phyloP scores from a whole-genome alignment of 1,139 yeast species.

The Eremothecium gossypii region DNA sequence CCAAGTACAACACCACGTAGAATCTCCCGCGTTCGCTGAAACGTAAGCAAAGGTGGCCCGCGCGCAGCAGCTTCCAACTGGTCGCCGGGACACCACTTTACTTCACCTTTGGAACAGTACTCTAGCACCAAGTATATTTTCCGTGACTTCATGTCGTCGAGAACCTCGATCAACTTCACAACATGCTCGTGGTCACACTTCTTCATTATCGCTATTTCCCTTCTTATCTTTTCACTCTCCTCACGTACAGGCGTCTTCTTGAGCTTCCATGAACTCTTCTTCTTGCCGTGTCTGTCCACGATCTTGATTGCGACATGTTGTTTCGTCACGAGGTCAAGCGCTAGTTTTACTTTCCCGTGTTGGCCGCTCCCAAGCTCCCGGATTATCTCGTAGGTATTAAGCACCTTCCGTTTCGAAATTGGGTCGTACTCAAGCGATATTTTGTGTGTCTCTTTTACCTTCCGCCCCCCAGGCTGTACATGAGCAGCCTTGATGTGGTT shows the following conservation, averaged over 20 bases:
- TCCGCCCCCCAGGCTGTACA: conserved; percentile 8
- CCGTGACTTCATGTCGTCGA: conserved; percentile 75
- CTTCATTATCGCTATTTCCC: conserved; percentile 94
- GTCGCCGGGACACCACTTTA: conserved; percentile 53
- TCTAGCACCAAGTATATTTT: conserved; percentile 89
- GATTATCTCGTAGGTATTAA: conserved; percentile 85
- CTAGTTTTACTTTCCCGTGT: conserved; percentile 94
- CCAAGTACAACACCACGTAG: conserved; percentile 86
- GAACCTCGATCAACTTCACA: conserved; percentile 75
- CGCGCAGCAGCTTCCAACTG: conserved; percentile 37
- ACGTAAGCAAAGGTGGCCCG: conserved; percentile 53
- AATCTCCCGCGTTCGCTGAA: conserved; percentile 57
- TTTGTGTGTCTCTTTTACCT: conserved; percentile 75
- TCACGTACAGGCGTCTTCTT: conserved; percentile 11
- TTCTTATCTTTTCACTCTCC: conserved; percentile 51
- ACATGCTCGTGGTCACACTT: conserved; percentile 88
- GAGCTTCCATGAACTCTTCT: conserved; percentile 19
- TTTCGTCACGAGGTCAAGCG: conserved; percentile 58
- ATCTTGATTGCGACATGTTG: conserved; percentile 88
- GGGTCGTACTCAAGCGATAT: conserved; percentile 87
- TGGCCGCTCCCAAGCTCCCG: conserved; percentile 90
- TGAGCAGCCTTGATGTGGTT: conserved; percentile 23
- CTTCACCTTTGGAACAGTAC: conserved; percentile 86
- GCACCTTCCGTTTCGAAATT: conserved; percentile 66
- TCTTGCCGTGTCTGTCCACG: conserved; percentile 60